Conservation (phyloP, 2,329 filamentous ascomycete species). For the Aspergillus nomiae region DNA sequence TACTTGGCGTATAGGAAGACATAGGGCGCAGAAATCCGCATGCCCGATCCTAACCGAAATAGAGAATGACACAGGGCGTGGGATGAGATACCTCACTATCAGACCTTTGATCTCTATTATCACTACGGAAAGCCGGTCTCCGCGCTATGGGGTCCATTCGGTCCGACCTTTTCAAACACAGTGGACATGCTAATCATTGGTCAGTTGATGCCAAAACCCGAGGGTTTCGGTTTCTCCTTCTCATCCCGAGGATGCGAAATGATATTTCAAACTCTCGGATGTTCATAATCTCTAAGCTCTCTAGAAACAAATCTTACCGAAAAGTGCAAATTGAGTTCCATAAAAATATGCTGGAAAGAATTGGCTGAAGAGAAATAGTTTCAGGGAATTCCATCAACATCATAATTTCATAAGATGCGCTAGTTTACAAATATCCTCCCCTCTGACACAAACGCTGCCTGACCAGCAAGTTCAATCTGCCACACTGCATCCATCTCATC, state of each 20-base stretch:
- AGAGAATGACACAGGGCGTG: not conserved
- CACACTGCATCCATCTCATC: constrained; percentile 20
- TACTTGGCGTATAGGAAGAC: not conserved
- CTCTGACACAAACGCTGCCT: constrained; percentile 13
- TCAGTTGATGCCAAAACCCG: no score
- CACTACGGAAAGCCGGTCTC: not conserved
- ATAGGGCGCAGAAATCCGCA: not conserved
- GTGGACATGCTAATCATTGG: no score
- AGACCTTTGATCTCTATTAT: not conserved
- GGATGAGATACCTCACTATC: not conserved
- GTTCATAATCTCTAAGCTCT: no score
- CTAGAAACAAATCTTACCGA: no score
- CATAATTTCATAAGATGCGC: not conserved
- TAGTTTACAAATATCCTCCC: constrained; percentile 14
- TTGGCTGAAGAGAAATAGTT: no score
- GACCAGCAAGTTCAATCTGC: constrained; percentile 14
- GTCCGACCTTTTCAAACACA: no score
- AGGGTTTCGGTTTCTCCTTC: no score
- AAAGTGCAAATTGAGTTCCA: no score
- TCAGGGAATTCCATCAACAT: not conserved
- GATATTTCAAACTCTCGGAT: no score
- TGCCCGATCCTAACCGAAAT: not conserved
- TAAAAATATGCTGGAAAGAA: no score
- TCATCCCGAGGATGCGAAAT: no score
- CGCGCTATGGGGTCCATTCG: not conserved